These are phyloP conservation scores for Pisolithus thermaeus DNA, from an alignment of 1,284 basidiomycete genomes.

Conservation along the genomic window DNA sequence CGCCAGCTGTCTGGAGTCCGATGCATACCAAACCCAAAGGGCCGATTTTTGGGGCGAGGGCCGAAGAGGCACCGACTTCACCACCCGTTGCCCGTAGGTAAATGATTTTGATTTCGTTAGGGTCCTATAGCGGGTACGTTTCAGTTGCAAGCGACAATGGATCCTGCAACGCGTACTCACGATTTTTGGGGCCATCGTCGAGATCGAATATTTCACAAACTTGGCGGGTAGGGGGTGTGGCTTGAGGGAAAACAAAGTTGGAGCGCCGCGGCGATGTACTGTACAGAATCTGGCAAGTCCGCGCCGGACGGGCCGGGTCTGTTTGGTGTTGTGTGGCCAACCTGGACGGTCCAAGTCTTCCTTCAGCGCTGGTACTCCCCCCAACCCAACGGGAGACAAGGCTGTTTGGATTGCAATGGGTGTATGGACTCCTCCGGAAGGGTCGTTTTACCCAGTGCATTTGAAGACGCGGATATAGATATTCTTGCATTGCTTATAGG, in stretches of 20 bases:
- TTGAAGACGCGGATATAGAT: constrained; percentile 76
- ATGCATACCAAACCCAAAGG: constrained; percentile 94
- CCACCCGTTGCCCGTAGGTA: constrained; percentile 99
- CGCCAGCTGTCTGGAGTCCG: no score
- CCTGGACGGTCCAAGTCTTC: background rate
- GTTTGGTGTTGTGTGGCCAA: constrained; percentile 20
- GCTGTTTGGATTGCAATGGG: constrained; percentile 55
- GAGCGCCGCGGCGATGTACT: constrained; percentile 41
- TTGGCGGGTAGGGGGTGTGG: constrained; percentile 12
- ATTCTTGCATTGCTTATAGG: constrained; percentile 82
- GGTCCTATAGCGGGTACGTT: constrained; percentile 52
- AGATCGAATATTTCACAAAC: constrained; percentile 16
- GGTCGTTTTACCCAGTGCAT: constrained; percentile 69
- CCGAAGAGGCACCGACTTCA: constrained; percentile 99
- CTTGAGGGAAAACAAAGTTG: constrained; percentile 44
- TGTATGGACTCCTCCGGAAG: constrained; percentile 65
- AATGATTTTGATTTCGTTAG: constrained; percentile 97
- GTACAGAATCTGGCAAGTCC: constrained; percentile 38
- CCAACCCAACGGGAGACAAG: background rate
- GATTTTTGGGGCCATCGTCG: constrained; percentile 72
- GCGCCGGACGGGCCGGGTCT: constrained; percentile 4
- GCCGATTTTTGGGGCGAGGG: constrained; percentile 99
- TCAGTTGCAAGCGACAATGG: background rate
- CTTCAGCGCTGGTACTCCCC: background rate
- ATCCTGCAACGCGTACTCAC: constrained; percentile 37